A percentile compares a stretch with the other conserved stretches of the same genome.
Evolutionary conservation across 768 basidiomycete genomes (phyloP).

Genomic region (Lactarius psammicola): DNA sequence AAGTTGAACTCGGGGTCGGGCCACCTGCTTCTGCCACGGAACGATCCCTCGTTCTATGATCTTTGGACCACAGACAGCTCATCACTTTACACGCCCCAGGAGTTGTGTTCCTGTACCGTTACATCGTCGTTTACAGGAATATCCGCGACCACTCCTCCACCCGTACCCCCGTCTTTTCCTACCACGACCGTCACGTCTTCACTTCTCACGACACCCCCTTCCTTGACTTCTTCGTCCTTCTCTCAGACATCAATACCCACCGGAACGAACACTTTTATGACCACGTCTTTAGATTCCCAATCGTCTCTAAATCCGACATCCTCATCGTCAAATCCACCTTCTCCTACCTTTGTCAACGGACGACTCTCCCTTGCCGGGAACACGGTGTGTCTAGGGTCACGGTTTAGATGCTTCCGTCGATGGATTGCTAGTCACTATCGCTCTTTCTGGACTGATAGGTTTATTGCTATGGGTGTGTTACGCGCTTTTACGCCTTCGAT

Average conservation of each 20-base stretch:
- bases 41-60: constrained; percentile 5
- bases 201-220: constrained; percentile 13
- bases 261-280: constrained; percentile 21
- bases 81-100: constrained; percentile 2
- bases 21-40: not conserved
- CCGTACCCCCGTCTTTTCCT: not conserved
- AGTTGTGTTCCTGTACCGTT: constrained; percentile 12
- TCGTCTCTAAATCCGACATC: constrained; percentile 12
- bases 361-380: constrained; percentile 29
- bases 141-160: not conserved
- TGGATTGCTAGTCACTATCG: constrained; percentile 57
- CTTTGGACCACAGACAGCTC: constrained; percentile 8
- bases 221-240: constrained; percentile 1
- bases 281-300: constrained; percentile 7
- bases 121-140: constrained; percentile 9
- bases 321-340: constrained; percentile 19
- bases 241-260: not conserved
- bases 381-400: constrained; percentile 59
- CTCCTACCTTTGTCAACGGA: constrained; percentile 25
- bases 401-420: constrained; percentile 62
- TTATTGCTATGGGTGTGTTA: constrained; percentile 65
- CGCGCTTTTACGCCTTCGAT: not conserved
- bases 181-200: constrained; percentile 1
- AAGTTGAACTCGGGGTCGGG: constrained; percentile 21
- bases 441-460: constrained; percentile 59